phyloP scores from a whole-genome alignment of 2,329 filamentous ascomycete genomes.

The Rachicladosporium sp. region DNA sequence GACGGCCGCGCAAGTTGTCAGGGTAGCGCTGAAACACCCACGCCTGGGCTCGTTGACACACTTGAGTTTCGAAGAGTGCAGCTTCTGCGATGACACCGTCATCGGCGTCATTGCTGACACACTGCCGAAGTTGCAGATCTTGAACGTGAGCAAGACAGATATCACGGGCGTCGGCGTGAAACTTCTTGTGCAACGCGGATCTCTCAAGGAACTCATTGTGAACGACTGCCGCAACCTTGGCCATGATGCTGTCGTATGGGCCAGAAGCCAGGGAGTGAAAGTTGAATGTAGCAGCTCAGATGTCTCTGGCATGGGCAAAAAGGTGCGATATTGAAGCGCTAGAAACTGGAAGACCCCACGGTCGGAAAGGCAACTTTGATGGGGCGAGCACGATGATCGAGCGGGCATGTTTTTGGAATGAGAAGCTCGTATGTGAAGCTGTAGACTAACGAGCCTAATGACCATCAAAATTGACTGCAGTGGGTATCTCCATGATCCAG shows the following conservation, averaged over 20 bases:
- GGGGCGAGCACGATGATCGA: too few relatives aligned
- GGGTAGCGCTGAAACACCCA: neutral
- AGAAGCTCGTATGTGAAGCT: too few relatives aligned
- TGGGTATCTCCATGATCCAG: too few relatives aligned
- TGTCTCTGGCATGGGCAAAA: slow-evolving; percentile 8
- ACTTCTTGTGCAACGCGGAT: slow-evolving; percentile 16
- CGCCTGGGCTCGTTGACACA: slow-evolving; percentile 3
- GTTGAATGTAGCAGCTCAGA: slow-evolving; percentile 14
- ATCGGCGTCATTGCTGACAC: slow-evolving; percentile 17
- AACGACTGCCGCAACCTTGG: slow-evolving; percentile 25
- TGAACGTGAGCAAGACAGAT: slow-evolving; percentile 26
- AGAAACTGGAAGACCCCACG: too few relatives aligned
- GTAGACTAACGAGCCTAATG: too few relatives aligned
- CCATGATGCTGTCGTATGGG: slow-evolving; percentile 30
- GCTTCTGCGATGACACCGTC: slow-evolving; percentile 18
- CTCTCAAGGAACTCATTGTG: slow-evolving; percentile 21
- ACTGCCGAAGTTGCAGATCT: slow-evolving; percentile 11
- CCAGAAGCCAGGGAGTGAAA: slow-evolving; percentile 23
- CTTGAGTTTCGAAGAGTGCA: slow-evolving; percentile 1
- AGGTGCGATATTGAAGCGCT: slow-evolving; percentile 11
- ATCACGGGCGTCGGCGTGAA: slow-evolving; percentile 32
- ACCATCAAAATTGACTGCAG: too few relatives aligned
- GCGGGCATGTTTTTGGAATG: too few relatives aligned
- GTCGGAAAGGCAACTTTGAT: too few relatives aligned
- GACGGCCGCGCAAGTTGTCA: neutral